Base-by-base conservation (phyloP, 495 filamentous ascomycete genomes). In the Cercophora sp. region DNA sequence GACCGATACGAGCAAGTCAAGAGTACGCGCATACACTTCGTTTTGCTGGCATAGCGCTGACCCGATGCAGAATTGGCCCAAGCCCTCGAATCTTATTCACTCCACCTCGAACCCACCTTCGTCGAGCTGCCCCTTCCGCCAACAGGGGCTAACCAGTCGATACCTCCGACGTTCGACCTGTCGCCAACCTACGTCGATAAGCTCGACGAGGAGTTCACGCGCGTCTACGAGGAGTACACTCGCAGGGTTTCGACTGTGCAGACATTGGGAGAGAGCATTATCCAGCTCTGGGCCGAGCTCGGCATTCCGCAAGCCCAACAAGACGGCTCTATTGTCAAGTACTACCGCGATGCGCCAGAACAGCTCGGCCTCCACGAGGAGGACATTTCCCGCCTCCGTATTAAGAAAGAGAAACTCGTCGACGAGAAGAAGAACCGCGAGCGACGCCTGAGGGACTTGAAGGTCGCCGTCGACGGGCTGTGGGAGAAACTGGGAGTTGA, bases 401-500 rank as follows among this genome's bases (percentile, higher is more conserved):
- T 63, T 16, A 91, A 83, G 72, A 82, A 85, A 35, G 89, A 96
- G 56, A 91, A 86, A 61, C 76, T 99, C 40, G 56, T 88, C n/a
- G 86, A 95, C n/a, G 93, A 99, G 73, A 96, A 94, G 77, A 85
- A 85, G 65, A 77, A 73, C 48, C 86, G 93, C n/a, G 89, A 95
- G 66, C 83, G 79, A 67, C 85, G 83, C 51, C 68, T 97, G 46
- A 87, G 81, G 53, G 88, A 96, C 22, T 76, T 97, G 24, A 85
- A 80, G 50, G 59, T 62, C 11, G 79, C 81, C 2, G 87, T 97
- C 23, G 87, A 91, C 55, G 82, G 76, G 5, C 79, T 97, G 8
- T 99, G 93, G 93, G 84, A 91, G 57, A 86, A 87, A 44, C 85
- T 99, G 2, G 84, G 84, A 13, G 79, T 96, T 13, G 89, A 95